Base-by-base conservation (phyloP, 202 grass and related monocot genomes). In the Tripidium arundinaceum region DNA sequence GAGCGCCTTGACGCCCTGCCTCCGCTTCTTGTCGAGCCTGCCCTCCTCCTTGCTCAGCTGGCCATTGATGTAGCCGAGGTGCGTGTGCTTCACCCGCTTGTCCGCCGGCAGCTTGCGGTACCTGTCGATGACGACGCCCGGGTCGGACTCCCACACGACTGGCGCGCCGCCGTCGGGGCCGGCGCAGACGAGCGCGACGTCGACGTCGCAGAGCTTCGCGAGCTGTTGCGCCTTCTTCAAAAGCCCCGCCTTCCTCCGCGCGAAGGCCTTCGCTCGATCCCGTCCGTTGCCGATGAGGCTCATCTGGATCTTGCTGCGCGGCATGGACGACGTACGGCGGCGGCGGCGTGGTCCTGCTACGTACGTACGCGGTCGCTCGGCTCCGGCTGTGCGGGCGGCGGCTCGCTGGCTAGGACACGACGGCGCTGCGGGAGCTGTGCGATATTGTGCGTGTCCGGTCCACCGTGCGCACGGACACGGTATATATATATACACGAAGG, bases 101-200 rank as follows among this genome's bases (percentile, higher is more conserved):
- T 12, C 72, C 55, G n/a, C 27, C 36, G 72, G 82, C 36, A 85
- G 65, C 54, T 36, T 47, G 55, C 55, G 82, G 82, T 85, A 85
- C 71, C 57, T 77, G 14, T 63, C 71, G 82, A 89, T 27, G 55
- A 85, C 49, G 49, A 0, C 72, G 15, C 70, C 77, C n/a, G 41
- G 43, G 36, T 13, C n/a, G 36, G 82, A 47, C 77, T 15, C 45
- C 82, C 65, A 46, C 77, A 58, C 82, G 1, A 8, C 26, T 0
- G 43, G 71, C 34, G 27, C 81, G 77, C 81, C 81, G 14, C 54
- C 54, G 54, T 16, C 16, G 14, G 34, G 50, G 19, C 38, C 43
- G 3, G 42, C 70, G 82, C 63, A 58, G 59, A 86, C 26, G 19
- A 54, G 50, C 12, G 83, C 79, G 28, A 83, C 13, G 62, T 31